phyloP scores from a whole-genome alignment of 2,329 filamentous ascomycete species.

The Fusarium buharicum region DNA sequence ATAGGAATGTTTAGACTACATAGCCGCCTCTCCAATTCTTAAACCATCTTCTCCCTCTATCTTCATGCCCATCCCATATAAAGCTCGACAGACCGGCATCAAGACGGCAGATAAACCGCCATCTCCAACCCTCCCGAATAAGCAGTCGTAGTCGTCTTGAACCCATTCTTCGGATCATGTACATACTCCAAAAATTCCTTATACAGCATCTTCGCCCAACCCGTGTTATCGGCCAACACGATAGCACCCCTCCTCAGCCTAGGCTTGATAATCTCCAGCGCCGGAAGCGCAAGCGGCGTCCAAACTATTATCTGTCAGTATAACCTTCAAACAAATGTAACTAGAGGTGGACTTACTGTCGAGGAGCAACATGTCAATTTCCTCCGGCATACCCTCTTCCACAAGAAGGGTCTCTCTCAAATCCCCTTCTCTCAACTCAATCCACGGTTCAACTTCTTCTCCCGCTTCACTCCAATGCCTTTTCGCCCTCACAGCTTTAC shows the following conservation, averaged over 20 bases:
- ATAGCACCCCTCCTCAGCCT: constrained; percentile 59
- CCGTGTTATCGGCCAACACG: constrained; percentile 62
- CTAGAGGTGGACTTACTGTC: constrained; percentile 62
- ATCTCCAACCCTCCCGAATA: constrained; percentile 49
- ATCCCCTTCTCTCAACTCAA: constrained; percentile 69
- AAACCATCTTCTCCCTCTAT: fast-evolving
- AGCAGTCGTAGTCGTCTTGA: constrained; percentile 54
- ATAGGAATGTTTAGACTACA: too few species aligned
- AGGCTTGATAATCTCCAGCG: constrained; percentile 60
- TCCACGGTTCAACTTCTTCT: constrained; percentile 58
- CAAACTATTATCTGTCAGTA: constrained; percentile 57
- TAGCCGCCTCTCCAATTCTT: too few species aligned
- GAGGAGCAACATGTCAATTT: constrained; percentile 68
- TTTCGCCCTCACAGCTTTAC: constrained; percentile 63
- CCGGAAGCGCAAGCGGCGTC: constrained; percentile 64
- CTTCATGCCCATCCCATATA: constrained; percentile 33
- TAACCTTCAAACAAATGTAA: not conserved
- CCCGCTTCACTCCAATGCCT: constrained; percentile 65
- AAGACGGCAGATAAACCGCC: constrained; percentile 39
- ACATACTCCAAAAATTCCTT: constrained; percentile 61
- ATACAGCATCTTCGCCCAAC: constrained; percentile 54
- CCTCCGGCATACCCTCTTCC: constrained; percentile 52
- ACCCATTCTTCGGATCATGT: constrained; percentile 58
- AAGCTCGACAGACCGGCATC: not conserved
- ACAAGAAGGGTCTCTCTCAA: constrained; percentile 62